These are phyloP conservation scores for Backusella australiensis DNA, from an alignment of 192 early-diverging fungal species.

Conservation along the genomic window DNA sequence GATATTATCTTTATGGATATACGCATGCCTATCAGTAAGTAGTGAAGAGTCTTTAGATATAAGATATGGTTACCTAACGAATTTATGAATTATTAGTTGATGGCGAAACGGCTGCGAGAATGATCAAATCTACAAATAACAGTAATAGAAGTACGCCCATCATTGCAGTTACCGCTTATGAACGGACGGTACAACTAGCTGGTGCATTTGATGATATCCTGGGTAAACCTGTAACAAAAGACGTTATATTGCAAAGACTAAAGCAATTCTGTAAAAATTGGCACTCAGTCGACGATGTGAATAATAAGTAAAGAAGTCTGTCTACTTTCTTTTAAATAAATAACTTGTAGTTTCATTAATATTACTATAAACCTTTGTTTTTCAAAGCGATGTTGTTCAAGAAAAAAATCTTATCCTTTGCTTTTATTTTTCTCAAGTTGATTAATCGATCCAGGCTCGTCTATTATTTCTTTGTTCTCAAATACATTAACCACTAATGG, in stretches of 20 bases:
- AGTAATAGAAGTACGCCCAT: constrained; percentile 84
- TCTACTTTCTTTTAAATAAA: not conserved
- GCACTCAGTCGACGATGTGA: constrained; percentile 1
- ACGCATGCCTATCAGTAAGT: constrained; percentile 88
- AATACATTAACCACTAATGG: too few species aligned
- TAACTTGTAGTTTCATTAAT: not conserved
- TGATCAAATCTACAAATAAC: constrained; percentile 94
- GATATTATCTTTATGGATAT: constrained; percentile 95
- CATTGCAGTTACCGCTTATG: constrained; percentile 80
- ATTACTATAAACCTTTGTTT: not conserved
- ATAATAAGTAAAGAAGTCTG: not conserved
- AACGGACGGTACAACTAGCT: constrained; percentile 42
- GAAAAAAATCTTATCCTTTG: too few species aligned
- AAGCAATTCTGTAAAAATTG: constrained; percentile 41
- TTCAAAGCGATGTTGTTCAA: too few species aligned
- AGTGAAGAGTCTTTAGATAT: not conserved
- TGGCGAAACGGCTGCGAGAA: constrained; percentile 86
- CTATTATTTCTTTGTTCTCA: too few species aligned
- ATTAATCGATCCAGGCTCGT: too few species aligned
- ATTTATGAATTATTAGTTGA: constrained; percentile 60
- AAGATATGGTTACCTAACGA: not conserved
- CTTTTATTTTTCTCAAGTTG: too few species aligned
- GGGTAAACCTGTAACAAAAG: constrained; percentile 71
- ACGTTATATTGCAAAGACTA: constrained; percentile 49
- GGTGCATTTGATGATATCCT: constrained; percentile 72